Percentiles rank a stretch among this genome's conserved stretches.
These are phyloP conservation scores for Candida taoyuanica DNA, from an alignment of 805 yeast genomes.

Conservation along the genomic window DNA sequence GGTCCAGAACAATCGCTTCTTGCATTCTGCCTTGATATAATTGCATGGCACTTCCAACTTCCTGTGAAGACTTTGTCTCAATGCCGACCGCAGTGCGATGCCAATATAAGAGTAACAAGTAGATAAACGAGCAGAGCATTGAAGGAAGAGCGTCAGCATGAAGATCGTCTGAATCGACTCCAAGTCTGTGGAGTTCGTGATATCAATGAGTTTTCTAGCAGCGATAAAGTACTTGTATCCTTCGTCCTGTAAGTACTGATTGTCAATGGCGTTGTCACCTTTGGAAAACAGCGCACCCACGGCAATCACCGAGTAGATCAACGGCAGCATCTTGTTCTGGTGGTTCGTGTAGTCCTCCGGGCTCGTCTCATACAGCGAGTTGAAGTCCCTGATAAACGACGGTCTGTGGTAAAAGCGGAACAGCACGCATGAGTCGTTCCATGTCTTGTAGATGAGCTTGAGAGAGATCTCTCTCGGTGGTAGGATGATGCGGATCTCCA, in stretches of 20 bases:
- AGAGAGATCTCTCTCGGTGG: conserved; percentile 78
- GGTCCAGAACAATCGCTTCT: conserved; percentile 85
- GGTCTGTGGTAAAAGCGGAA: conserved; percentile 87
- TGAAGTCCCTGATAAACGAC: conserved; percentile 68
- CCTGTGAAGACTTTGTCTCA: conserved; percentile 81
- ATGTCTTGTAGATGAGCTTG: conserved; percentile 67
- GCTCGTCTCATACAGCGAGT: conserved; percentile 70
- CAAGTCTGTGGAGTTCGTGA: conserved; percentile 79
- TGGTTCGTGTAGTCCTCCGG: conserved; percentile 71
- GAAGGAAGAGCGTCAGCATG: conserved; percentile 80
- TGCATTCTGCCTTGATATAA: conserved; percentile 75
- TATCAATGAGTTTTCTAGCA: conserved; percentile 78
- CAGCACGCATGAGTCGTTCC: conserved; percentile 83
- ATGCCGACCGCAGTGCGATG: conserved; percentile 77
- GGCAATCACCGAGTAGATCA: conserved; percentile 80
- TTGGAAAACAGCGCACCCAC: conserved; percentile 75
- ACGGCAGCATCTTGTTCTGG: conserved; percentile 75
- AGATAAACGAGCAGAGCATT: conserved; percentile 83
- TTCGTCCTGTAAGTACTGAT: conserved; percentile 44
- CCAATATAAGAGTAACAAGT: conserved; percentile 92
- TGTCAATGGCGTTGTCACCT: conserved; percentile 28
- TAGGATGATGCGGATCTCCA: conserved; percentile 50
- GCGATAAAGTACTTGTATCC: conserved; percentile 84
- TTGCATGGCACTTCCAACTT: conserved; percentile 43
- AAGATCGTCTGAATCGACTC: conserved; percentile 82